phyloP scores from a whole-genome alignment of 208 protist genomes.

The Trypanosomatidae sp. region DNA sequence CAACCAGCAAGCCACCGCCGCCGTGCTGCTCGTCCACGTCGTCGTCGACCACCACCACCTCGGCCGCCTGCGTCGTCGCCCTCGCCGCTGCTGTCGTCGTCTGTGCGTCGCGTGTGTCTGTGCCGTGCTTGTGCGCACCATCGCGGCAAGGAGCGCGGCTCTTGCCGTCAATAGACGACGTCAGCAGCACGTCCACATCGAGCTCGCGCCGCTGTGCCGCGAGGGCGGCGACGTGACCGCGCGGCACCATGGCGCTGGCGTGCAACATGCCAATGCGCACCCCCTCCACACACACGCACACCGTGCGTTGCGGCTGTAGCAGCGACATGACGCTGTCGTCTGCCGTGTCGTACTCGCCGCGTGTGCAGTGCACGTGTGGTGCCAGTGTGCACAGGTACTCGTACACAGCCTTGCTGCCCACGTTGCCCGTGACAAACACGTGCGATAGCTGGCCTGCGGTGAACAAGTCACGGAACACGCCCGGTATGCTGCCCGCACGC shows the following conservation, averaged over 20 bases:
- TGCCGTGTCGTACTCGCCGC: conserved; percentile 93
- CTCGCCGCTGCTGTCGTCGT: too few species aligned
- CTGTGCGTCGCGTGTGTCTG: too few species aligned
- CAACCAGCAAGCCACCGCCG: conserved; percentile 97
- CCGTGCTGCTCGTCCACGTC: too few species aligned
- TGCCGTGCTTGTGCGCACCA: too few species aligned
- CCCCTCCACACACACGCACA: conserved; percentile 92
- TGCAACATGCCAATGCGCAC: conserved; percentile 96
- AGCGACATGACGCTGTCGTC: conserved; percentile 25
- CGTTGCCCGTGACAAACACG: conserved; percentile 97
- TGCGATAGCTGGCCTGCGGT: conserved; percentile 93
- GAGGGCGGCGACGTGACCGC: conserved; percentile 91
- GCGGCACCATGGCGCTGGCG: conserved; percentile 95
- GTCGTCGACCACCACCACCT: conserved; percentile 90
- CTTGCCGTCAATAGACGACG: too few species aligned
- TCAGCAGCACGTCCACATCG: conserved; percentile 97
- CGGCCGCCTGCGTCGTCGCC: conserved; percentile 90
- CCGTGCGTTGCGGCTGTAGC: too few species aligned
- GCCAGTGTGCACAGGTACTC: conserved; percentile 95
- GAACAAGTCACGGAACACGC: conserved; percentile 94
- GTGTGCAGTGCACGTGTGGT: conserved; percentile 92
- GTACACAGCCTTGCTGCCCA: conserved; percentile 89
- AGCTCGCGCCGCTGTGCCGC: conserved; percentile 93
- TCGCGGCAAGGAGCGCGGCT: too few species aligned
- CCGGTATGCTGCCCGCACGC: conserved; percentile 86